Evolutionary conservation across 371 early-diverging fungal genomes (phyloP).

Genomic region (Mortierella sp.): DNA sequence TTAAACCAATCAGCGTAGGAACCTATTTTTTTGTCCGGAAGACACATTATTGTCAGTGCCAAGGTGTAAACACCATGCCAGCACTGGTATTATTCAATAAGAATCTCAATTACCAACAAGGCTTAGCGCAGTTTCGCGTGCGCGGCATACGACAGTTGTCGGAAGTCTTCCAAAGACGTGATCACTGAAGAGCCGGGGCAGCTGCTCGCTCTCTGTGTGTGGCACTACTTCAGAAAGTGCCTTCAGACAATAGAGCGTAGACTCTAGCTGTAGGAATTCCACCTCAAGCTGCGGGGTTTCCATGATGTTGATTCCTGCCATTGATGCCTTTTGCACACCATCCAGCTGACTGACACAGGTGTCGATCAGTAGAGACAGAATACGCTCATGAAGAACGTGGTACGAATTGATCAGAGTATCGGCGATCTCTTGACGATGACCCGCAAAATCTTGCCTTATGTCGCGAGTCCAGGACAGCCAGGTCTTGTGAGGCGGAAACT

Average conservation of each 20-base stretch:
- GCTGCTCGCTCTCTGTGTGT: slow-evolving; percentile 60
- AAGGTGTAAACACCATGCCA: no score
- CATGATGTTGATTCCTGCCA: slow-evolving; percentile 37
- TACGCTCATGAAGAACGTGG: slow-evolving; percentile 73
- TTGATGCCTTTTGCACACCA: slow-evolving; percentile 44
- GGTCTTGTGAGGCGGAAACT: slow-evolving; percentile 66
- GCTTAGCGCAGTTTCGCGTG: slow-evolving; percentile 62
- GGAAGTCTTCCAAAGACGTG: slow-evolving; percentile 67
- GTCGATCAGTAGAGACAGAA: slow-evolving; percentile 69
- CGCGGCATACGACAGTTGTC: slow-evolving; percentile 45
- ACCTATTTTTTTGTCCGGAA: slow-evolving; percentile 59
- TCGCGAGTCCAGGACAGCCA: slow-evolving; percentile 74
- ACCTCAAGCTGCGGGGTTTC: slow-evolving; percentile 16
- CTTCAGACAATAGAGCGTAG: slow-evolving; percentile 72
- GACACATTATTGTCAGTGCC: no score
- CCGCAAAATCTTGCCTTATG: slow-evolving; percentile 67
- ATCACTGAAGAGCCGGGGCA: slow-evolving; percentile 70
- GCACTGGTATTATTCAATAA: no score
- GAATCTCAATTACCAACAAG: slow-evolving; percentile 59
- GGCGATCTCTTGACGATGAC: slow-evolving; percentile 78
- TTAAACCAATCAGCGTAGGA: slow-evolving; percentile 82
- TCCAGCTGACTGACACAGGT: slow-evolving; percentile 59
- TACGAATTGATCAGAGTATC: slow-evolving; percentile 82
- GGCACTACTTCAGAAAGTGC: slow-evolving; percentile 80
- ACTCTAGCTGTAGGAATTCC: slow-evolving; percentile 59